Evolutionary conservation across 192 early-diverging fungal species (phyloP).

Genomic region (Rhizoclosmatium globosum): DNA sequence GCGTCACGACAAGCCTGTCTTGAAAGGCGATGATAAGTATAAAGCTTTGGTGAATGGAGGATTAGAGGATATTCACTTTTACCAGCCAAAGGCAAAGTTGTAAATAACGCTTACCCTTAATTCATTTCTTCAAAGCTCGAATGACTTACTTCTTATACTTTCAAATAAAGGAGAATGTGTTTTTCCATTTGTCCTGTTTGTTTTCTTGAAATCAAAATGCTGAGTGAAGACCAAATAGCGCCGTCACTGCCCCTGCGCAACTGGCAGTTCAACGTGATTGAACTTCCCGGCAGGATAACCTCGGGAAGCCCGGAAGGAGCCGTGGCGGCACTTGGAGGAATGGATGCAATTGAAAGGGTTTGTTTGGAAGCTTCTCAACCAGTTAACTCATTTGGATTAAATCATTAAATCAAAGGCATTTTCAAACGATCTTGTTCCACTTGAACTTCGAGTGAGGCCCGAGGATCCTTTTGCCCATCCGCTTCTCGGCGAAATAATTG

Average conservation of each 20-base stretch:
- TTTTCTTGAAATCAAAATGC: background rate
- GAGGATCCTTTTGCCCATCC: constrained; percentile 72
- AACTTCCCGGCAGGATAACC: constrained; percentile 62
- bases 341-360: constrained; percentile 54
- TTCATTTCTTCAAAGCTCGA: too few species aligned
- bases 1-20: too few species aligned
- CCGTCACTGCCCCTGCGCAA: constrained; percentile 47
- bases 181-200: background rate
- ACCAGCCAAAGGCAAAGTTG: too few species aligned
- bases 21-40: too few species aligned
- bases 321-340: constrained; percentile 59
- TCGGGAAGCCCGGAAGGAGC: constrained; percentile 46
- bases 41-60: too few species aligned
- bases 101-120: too few species aligned
- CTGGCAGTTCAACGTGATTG: constrained; percentile 59
- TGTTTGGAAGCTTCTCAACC: background rate
- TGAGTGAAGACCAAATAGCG: background rate
- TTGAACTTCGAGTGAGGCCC: constrained; percentile 64
- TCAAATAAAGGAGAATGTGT: too few species aligned
- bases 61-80: too few species aligned
- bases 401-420: constrained; percentile 45
- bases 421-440: constrained; percentile 41
- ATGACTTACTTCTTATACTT: too few species aligned
- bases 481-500: constrained; percentile 65
- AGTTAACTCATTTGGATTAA: background rate